These are phyloP conservation scores for Hondaea fermentalgiana DNA, from an alignment of 108 stramenopile genomes.

Conservation along the genomic window DNA sequence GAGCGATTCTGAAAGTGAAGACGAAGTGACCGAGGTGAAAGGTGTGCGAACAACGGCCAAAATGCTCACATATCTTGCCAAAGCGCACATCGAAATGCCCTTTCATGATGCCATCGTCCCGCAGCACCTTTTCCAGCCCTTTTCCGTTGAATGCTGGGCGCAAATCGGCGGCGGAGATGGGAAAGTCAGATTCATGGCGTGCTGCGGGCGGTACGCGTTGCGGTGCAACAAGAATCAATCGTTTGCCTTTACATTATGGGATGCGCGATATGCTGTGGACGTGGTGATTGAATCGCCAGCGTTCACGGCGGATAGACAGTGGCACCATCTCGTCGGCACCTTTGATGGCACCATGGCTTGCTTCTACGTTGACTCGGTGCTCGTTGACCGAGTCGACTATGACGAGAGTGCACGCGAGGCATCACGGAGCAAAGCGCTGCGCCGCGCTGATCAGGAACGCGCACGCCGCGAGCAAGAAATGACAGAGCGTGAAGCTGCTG, in stretches of 20 bases:
- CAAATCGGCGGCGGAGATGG: conserved; percentile 11
- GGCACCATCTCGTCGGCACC: conserved; percentile 36
- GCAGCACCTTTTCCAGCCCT: background rate
- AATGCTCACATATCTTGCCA: background rate
- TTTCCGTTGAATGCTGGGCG: conserved; percentile 43
- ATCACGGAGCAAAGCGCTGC: background rate
- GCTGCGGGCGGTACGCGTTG: background rate
- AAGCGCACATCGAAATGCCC: conserved; percentile 30
- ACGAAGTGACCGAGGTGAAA: background rate
- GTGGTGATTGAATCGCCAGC: conserved; percentile 23
- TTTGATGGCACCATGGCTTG: conserved; percentile 34
- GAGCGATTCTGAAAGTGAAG: background rate
- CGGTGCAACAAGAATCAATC: background rate
- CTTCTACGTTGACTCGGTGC: conserved; percentile 33
- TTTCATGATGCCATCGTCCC: background rate
- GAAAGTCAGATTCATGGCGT: background rate
- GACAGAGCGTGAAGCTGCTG: background rate
- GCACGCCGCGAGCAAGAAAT: background rate
- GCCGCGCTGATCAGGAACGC: background rate
- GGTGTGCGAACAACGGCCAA: background rate
- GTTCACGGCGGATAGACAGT: conserved; percentile 19
- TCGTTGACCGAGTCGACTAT: conserved; percentile 25
- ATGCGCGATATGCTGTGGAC: conserved; percentile 28
- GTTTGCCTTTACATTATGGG: background rate
- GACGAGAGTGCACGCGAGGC: background rate